Conservation (phyloP, 805 yeast species). For the Candida fluviatilis region DNA sequence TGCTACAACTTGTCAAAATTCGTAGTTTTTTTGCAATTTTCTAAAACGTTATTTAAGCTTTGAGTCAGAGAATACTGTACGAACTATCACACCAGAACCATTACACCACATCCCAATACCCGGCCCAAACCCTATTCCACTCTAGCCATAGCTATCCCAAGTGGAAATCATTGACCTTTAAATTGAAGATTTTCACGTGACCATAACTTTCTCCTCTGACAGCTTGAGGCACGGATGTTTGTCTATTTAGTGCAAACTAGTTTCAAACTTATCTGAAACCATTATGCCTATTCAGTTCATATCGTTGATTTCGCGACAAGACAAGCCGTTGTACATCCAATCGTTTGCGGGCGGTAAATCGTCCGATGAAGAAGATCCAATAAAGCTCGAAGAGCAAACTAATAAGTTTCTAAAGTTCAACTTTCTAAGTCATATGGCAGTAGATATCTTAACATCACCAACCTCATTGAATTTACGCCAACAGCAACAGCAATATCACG, state of each 20-base stretch:
- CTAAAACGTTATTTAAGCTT: no score
- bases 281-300: constrained; percentile 42
- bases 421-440: constrained; percentile 71
- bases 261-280: neutral
- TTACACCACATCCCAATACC: no score
- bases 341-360: constrained; percentile 34
- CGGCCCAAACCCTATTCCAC: neutral
- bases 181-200: constrained; percentile 2
- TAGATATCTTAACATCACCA: constrained; percentile 63
- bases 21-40: no score
- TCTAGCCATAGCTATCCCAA: no score
- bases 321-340: constrained; percentile 59
- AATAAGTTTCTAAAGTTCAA: constrained; percentile 57
- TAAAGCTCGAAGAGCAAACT: constrained; percentile 16
- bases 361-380: constrained; percentile 7
- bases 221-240: no score
- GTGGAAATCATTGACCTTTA: no score
- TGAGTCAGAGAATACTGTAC: no score
- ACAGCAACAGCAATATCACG: constrained; percentile 22
- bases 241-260: neutral
- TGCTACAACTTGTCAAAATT: no score
- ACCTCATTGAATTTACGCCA: constrained; percentile 35
- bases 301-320: constrained; percentile 53
- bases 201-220: neutral
- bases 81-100: no score